Conservation (phyloP, 2,329 filamentous ascomycete genomes). For the Xylariaceae sp. region DNA sequence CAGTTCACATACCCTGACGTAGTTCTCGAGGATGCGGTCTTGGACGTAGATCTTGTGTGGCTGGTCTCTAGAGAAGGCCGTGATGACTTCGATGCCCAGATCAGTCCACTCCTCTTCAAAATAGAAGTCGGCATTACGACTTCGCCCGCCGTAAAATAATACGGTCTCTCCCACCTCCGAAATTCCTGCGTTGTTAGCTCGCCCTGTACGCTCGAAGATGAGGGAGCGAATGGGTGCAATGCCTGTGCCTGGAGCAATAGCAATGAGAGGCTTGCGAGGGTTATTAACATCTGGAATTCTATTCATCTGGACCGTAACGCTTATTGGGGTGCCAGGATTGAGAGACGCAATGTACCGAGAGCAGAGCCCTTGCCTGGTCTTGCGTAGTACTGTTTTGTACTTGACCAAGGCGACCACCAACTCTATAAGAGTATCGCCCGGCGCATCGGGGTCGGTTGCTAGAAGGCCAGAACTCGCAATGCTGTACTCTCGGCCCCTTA, state of each 20-base stretch:
- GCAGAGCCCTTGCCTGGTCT: slow-evolving; percentile 84
- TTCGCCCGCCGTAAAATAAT: slow-evolving; percentile 87
- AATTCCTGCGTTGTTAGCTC: slow-evolving; percentile 23
- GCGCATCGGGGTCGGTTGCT: slow-evolving; percentile 33
- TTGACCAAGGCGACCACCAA: slow-evolving; percentile 87
- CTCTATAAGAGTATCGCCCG: slow-evolving; percentile 61
- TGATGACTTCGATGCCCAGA: slow-evolving; percentile 58
- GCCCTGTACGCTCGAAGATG: slow-evolving; percentile 70
- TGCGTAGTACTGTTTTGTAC: slow-evolving; percentile 86
- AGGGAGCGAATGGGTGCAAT: slow-evolving; percentile 83
- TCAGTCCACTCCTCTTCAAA: slow-evolving; percentile 77
- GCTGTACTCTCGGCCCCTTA: slow-evolving; percentile 92
- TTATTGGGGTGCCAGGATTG: slow-evolving; percentile 60
- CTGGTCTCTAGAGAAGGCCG: slow-evolving; percentile 76
- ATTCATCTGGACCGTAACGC: slow-evolving; percentile 61
- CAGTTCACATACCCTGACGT: slow-evolving; percentile 43
- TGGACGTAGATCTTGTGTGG: slow-evolving; percentile 61
- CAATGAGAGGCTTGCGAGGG: slow-evolving; percentile 63
- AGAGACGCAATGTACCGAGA: slow-evolving; percentile 82
- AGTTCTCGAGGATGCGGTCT: slow-evolving; percentile 55
- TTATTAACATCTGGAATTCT: slow-evolving; percentile 37
- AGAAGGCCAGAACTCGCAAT: slow-evolving; percentile 75
- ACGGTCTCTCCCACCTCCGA: slow-evolving; percentile 41
- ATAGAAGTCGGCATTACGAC: slow-evolving; percentile 76
- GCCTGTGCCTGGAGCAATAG: slow-evolving; percentile 85